These are phyloP conservation scores for Mytilinidion resinicola DNA, from an alignment of 495 filamentous ascomycete genomes.

Conservation along the genomic window DNA sequence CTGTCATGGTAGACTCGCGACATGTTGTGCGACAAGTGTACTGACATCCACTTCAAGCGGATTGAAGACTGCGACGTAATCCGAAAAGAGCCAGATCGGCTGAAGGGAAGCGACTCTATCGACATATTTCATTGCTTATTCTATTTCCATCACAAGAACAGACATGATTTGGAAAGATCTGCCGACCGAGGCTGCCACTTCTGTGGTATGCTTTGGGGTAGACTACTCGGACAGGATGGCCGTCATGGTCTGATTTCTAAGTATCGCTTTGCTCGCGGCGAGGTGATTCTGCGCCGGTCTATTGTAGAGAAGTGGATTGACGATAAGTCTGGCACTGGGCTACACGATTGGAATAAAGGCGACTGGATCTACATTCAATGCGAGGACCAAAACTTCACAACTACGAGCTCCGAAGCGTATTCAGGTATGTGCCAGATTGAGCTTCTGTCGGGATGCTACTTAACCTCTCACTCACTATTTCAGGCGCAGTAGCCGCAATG, in stretches of 20 bases:
- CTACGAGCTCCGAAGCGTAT: background rate
- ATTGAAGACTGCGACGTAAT: background rate
- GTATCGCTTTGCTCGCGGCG: background rate
- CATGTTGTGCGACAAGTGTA: conserved; percentile 3
- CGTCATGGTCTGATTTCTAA: background rate
- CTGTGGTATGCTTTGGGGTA: background rate
- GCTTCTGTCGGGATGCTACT: background rate
- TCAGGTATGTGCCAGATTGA: background rate
- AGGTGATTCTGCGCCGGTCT: background rate
- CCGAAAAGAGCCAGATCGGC: background rate
- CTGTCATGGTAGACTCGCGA: background rate
- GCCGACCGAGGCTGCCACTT: background rate
- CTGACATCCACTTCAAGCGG: background rate
- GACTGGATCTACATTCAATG: background rate
- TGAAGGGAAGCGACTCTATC: background rate
- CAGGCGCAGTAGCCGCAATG: background rate
- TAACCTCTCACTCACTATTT: background rate
- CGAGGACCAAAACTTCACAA: background rate
- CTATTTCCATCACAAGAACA: background rate
- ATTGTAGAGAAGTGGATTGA: background rate
- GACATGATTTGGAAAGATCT: background rate
- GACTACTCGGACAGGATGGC: background rate
- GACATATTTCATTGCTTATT: background rate
- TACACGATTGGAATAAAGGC: background rate
- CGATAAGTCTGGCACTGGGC: background rate